These are phyloP conservation scores for Eutypella sp. DNA, from an alignment of 2,329 filamentous ascomycete species.

Conservation along the genomic window DNA sequence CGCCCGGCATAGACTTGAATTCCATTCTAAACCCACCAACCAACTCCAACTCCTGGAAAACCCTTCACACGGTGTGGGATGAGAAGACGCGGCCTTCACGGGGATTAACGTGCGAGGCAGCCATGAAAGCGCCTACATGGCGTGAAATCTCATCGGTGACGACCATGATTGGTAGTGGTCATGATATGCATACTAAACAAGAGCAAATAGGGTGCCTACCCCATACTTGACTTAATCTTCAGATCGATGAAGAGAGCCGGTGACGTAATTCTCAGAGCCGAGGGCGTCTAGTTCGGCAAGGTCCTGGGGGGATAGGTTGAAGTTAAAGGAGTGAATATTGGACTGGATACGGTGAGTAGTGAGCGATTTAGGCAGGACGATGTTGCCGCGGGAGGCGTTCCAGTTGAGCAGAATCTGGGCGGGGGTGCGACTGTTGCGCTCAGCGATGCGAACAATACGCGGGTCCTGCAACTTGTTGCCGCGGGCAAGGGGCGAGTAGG, in stretches of 20 bases:
- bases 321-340: slow-evolving; percentile 60
- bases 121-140: no score
- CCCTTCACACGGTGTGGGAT: no score
- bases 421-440: slow-evolving; percentile 50
- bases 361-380: slow-evolving; percentile 60
- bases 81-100: no score
- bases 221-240: slow-evolving; percentile 24
- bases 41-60: no score
- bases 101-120: no score
- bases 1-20: no score
- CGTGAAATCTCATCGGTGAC: no score
- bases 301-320: slow-evolving; percentile 53
- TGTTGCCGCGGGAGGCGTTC: slow-evolving; percentile 52
- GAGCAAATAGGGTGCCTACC: no score
- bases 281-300: slow-evolving; percentile 43
- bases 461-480: slow-evolving; percentile 40
- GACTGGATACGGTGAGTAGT: slow-evolving; percentile 53
- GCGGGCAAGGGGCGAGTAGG: slow-evolving; percentile 10
- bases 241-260: slow-evolving; percentile 35
- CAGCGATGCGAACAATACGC: slow-evolving; percentile 47
- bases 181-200: no score
- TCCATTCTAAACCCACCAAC: no score
- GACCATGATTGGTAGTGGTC: no score
- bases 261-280: slow-evolving; percentile 18
- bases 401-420: slow-evolving; percentile 57